Evolutionary conservation across 148 eudicot genomes (phyloP).

Genomic region (Polygonum aviculare): DNA sequence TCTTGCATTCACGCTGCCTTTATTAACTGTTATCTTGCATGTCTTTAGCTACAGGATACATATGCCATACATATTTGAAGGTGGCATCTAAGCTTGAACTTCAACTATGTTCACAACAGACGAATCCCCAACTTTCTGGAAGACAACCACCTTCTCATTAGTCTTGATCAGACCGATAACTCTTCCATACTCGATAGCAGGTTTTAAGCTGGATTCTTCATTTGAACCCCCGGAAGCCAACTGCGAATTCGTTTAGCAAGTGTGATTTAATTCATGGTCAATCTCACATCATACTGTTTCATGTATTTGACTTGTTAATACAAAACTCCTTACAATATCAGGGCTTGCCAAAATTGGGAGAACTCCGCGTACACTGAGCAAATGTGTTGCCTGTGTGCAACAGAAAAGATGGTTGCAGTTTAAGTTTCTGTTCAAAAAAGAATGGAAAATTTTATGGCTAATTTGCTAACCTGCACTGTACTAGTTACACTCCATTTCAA

Average conservation of each 20-base stretch:
- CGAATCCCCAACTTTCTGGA: constrained; percentile 48
- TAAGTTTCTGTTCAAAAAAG: not conserved
- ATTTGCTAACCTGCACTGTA: constrained; percentile 34
- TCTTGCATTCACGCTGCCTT: not conserved
- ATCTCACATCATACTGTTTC: not conserved
- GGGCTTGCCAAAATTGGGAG: constrained; percentile 43
- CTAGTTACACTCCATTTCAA: constrained; percentile 52
- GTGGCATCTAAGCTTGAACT: not conserved
- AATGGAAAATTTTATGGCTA: not conserved
- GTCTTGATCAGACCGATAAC: constrained; percentile 37
- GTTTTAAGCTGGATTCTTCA: constrained; percentile 46
- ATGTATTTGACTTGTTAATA: not conserved
- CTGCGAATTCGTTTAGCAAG: constrained; percentile 18
- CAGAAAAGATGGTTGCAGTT: not conserved
- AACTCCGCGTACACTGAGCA: constrained; percentile 60
- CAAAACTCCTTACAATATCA: constrained; percentile 27
- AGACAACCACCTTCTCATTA: constrained; percentile 49
- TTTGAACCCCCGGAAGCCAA: constrained; percentile 26
- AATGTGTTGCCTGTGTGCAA: constrained; percentile 44
- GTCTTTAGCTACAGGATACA: not conserved
- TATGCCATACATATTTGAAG: not conserved
- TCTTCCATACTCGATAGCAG: constrained; percentile 42
- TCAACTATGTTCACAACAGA: constrained; percentile 31
- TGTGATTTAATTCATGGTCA: not conserved
- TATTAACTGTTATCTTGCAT: not conserved